phyloP scores from a whole-genome alignment of 768 basidiomycete species.

The Lentinula lateritia region DNA sequence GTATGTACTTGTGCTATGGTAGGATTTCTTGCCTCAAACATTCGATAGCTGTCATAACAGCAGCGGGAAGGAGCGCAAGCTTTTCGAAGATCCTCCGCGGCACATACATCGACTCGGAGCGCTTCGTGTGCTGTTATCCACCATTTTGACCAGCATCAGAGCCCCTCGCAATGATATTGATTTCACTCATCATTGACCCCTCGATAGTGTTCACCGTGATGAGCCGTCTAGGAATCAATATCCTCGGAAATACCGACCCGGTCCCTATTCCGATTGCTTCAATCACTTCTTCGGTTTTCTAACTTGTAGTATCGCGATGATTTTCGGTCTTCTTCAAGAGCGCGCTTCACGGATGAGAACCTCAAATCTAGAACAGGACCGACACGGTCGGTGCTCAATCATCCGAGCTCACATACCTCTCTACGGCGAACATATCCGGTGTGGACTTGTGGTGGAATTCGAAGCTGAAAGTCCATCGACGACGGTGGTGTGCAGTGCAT shows the following conservation, averaged over 20 bases:
- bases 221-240: not conserved
- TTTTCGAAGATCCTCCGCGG: no score
- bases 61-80: no score
- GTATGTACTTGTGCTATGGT: no score
- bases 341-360: not conserved
- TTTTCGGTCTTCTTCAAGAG: not conserved
- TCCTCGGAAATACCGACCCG: not conserved
- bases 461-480: not conserved
- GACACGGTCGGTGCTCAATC: not conserved
- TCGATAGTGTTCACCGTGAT: not conserved
- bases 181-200: not conserved
- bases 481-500: not conserved
- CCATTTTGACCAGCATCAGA: no score
- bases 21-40: no score
- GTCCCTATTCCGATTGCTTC: not conserved
- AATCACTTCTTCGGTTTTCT: no score
- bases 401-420: not conserved
- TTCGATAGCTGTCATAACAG: no score
- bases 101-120: no score
- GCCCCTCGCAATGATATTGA: not conserved
- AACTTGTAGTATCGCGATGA: not conserved
- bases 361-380: not conserved
- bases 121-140: no score
- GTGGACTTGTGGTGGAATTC: not conserved
- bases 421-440: not conserved